Evolutionary conservation across 306 rosid genomes (phyloP).

Genomic region (Sophora flavescens): DNA sequence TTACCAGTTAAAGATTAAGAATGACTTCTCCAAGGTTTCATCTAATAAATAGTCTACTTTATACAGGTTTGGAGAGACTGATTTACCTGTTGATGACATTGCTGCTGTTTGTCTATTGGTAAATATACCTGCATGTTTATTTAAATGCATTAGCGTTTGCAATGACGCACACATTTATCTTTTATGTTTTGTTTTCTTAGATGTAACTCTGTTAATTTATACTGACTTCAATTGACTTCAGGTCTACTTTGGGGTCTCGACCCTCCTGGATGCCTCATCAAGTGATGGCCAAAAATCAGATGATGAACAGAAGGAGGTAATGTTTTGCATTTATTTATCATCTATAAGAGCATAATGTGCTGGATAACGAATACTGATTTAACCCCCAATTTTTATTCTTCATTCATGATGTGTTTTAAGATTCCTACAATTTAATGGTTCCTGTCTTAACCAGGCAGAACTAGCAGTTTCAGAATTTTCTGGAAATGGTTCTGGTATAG

Average conservation of each 20-base stretch:
- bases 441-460: conserved; percentile 84
- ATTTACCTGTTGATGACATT: conserved; percentile 93
- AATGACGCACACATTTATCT: conserved; percentile 24
- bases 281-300: conserved; percentile 79
- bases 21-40: conserved; percentile 27
- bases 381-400: neutral
- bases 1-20: conserved; percentile 11
- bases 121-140: conserved; percentile 44
- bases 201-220: conserved; percentile 17
- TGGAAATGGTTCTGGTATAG: conserved; percentile 87
- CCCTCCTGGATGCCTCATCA: conserved; percentile 88
- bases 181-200: conserved; percentile 33
- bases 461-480: conserved; percentile 87
- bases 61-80: conserved; percentile 89
- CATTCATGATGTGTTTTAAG: conserved; percentile 26
- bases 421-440: conserved; percentile 42
- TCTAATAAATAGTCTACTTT: conserved; percentile 47
- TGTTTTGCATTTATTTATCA: conserved; percentile 33
- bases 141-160: conserved; percentile 33
- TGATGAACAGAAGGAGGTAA: conserved; percentile 97
- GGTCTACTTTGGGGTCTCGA: conserved; percentile 96
- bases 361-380: conserved; percentile 14
- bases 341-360: conserved; percentile 26
- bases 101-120: conserved; percentile 94
- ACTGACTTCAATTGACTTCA: conserved; percentile 48